Conservation (phyloP, 257 asterid genomes). For the Leonotis leonurus region DNA sequence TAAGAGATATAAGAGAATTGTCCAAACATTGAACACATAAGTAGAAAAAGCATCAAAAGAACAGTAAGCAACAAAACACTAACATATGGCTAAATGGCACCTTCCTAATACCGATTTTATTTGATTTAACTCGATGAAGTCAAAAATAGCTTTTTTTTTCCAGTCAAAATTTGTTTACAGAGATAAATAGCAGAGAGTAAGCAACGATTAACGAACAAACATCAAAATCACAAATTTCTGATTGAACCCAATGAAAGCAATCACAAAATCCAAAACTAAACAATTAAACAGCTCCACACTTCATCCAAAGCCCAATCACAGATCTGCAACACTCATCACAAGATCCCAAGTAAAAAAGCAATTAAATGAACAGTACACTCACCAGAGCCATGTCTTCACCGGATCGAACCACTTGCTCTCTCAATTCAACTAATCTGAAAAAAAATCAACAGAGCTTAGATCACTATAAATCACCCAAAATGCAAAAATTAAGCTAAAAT, state of each 20-base stretch:
- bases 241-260: background rate
- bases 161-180: background rate
- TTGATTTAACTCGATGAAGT: background rate
- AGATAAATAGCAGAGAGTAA: background rate
- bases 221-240: too few relatives aligned
- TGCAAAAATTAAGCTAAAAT: background rate
- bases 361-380: constrained; percentile 12
- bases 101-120: too few relatives aligned
- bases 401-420: constrained; percentile 18
- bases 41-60: background rate
- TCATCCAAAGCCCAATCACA: background rate
- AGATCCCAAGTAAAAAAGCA: background rate
- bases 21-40: background rate
- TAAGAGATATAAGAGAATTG: too few relatives aligned
- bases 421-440: constrained; percentile 24
- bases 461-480: background rate
- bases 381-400: constrained; percentile 72
- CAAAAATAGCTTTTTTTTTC: background rate
- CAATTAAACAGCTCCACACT: background rate
- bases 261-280: background rate
- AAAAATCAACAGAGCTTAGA: background rate
- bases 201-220: background rate
- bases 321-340: constrained; percentile 22
- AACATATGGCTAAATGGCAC: background rate
- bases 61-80: background rate